Evolutionary conservation across 139 green algal genomes (phyloP).

Genomic region (Closterium sp.): DNA sequence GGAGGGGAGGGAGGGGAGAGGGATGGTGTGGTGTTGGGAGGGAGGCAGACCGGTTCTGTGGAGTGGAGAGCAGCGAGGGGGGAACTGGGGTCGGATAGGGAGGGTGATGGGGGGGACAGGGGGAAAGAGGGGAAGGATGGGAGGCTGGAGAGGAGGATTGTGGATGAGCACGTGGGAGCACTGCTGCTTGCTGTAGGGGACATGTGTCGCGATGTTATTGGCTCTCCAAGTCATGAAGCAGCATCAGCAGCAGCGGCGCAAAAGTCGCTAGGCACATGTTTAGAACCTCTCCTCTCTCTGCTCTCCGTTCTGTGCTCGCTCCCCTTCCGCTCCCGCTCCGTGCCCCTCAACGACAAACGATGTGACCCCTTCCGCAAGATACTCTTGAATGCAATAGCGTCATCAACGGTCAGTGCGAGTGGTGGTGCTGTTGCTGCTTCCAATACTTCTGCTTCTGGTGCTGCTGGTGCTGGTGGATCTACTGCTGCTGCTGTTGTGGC

Average conservation of each 20-base stretch:
- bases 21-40: slow-evolving; percentile 2
- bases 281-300: neutral
- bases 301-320: neutral
- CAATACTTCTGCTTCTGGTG: too few species aligned
- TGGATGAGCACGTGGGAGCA: neutral
- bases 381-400: neutral
- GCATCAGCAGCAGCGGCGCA: neutral
- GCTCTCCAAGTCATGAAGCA: neutral
- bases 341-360: neutral
- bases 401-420: neutral
- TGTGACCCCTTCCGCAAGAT: neutral
- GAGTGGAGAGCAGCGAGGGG: slow-evolving; percentile 23
- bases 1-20: neutral
- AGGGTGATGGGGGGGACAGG: neutral
- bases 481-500: too few species aligned
- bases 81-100: neutral
- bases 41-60: slow-evolving; percentile 32
- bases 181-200: neutral
- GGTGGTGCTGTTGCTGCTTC: neutral
- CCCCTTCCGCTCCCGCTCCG: neutral
- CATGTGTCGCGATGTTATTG: neutral
- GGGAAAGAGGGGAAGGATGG: neutral
- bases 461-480: too few species aligned
- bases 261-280: neutral
- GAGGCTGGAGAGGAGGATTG: neutral